Evolutionary conservation across 768 basidiomycete species (phyloP).

Genomic region (Podaxis sp.): DNA sequence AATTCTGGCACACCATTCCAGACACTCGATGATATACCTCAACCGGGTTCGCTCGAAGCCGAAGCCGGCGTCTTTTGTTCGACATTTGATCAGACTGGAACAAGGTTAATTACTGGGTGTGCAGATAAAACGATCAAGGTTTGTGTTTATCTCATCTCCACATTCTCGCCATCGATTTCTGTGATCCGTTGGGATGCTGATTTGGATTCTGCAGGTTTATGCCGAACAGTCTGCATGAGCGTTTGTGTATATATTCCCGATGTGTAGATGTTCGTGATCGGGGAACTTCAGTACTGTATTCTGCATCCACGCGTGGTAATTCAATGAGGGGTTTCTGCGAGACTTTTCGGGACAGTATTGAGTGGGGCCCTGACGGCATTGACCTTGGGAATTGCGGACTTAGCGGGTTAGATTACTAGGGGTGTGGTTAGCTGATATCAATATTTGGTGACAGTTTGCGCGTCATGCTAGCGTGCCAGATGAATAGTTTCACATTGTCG

Average conservation of each 20-base stretch:
- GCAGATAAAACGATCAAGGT: constrained; percentile 99
- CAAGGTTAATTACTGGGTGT: constrained; percentile 90
- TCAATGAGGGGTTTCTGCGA: not conserved
- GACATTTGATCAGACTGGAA: constrained; percentile 94
- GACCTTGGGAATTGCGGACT: not conserved
- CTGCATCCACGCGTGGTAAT: not conserved
- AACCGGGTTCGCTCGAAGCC: constrained; percentile 97
- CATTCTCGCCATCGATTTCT: not conserved
- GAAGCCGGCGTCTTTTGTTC: constrained; percentile 97
- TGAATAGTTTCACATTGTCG: not conserved
- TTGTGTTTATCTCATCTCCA: constrained; percentile 20
- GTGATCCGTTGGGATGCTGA: not conserved
- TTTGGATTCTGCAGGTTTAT: not conserved
- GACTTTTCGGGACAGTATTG: not conserved
- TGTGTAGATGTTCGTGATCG: not conserved
- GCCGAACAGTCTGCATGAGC: constrained; percentile 11
- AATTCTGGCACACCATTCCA: constrained; percentile 94
- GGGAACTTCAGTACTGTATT: not conserved
- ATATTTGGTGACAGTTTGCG: not conserved
- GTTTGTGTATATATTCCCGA: not conserved
- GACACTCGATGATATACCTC: constrained; percentile 88
- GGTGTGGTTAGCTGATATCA: not conserved
- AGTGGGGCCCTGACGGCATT: not conserved
- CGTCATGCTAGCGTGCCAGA: not conserved
- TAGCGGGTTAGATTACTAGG: not conserved